Conservation (phyloP, 352 stramenopile genomes). For the Phytophthora pisi region DNA sequence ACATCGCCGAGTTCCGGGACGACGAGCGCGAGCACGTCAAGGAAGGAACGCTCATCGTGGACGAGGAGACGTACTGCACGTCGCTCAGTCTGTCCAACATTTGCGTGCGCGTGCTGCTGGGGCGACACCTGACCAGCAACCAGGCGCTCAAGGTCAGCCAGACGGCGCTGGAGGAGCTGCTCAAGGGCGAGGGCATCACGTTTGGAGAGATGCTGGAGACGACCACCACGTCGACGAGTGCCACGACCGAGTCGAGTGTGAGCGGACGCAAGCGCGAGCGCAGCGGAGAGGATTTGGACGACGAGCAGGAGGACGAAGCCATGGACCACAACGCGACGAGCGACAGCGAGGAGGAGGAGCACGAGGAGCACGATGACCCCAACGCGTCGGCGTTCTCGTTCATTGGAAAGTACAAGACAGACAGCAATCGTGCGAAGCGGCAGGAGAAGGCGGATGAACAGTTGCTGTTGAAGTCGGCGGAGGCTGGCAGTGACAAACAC, state of each 20-base stretch:
- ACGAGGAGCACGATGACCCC: slow-evolving; percentile 32
- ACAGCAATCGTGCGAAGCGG: slow-evolving; percentile 40
- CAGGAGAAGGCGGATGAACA: slow-evolving; percentile 33
- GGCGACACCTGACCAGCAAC: slow-evolving; percentile 75
- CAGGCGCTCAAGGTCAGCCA: slow-evolving; percentile 88
- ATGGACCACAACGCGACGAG: slow-evolving; percentile 32
- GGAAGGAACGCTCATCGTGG: slow-evolving; percentile 85
- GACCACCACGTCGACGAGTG: slow-evolving; percentile 9
- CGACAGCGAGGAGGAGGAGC: slow-evolving; percentile 42
- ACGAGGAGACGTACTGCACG: slow-evolving; percentile 84
- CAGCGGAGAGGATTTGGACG: slow-evolving; percentile 19
- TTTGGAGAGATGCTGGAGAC: slow-evolving; percentile 66
- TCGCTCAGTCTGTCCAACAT: slow-evolving; percentile 83
- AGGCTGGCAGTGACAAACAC: slow-evolving; percentile 29
- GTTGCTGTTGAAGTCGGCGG: slow-evolving; percentile 29
- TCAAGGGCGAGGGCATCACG: slow-evolving; percentile 73
- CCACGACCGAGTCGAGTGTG: slow-evolving; percentile 6
- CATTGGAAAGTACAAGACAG: slow-evolving; percentile 66
- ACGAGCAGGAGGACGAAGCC: slow-evolving; percentile 22
- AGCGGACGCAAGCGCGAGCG: slow-evolving; percentile 35
- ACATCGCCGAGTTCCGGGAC: slow-evolving; percentile 86
- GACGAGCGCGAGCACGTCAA: slow-evolving; percentile 87
- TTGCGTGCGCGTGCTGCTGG: slow-evolving; percentile 79
- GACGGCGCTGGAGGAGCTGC: slow-evolving; percentile 78
- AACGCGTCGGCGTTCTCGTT: slow-evolving; percentile 66